Conservation (phyloP, 805 yeast genomes). For the Zygosaccharomyces bailii region DNA sequence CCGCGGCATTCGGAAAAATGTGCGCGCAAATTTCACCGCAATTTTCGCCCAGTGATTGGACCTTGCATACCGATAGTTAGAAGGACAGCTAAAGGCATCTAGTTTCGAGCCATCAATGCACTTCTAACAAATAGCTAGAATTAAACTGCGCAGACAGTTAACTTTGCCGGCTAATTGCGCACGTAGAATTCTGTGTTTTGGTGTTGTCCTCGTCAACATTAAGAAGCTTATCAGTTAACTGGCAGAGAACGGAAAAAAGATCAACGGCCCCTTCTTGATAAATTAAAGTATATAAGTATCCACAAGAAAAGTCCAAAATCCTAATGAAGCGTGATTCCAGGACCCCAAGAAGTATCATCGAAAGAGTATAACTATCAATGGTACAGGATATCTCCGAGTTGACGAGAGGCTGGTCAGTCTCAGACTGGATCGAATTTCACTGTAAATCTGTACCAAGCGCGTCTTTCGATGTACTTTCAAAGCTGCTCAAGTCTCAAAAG, state of each 20-base stretch:
- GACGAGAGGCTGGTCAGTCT: constrained; percentile 68
- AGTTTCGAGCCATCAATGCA: constrained; percentile 1
- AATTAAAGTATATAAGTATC: not conserved
- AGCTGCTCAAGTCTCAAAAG: constrained; percentile 47
- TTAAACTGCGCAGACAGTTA: constrained; percentile 1
- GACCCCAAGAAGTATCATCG: not conserved
- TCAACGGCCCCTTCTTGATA: not conserved
- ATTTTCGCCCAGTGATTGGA: constrained; percentile 4
- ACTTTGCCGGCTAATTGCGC: constrained; percentile 6
- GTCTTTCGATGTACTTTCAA: constrained; percentile 49
- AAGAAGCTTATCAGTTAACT: constrained; percentile 4
- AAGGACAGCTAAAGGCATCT: not conserved
- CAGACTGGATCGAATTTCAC: constrained; percentile 76
- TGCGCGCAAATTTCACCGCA: constrained; percentile 5
- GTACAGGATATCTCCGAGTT: constrained; percentile 6
- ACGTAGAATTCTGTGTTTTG: not conserved
- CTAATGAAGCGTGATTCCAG: not conserved
- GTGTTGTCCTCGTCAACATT: not conserved
- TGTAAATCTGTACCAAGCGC: constrained; percentile 54
- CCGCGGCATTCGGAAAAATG: not conserved
- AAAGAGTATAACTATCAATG: not conserved
- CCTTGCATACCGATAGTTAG: not conserved
- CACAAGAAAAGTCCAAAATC: not conserved
- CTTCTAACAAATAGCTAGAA: not conserved
- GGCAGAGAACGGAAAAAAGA: not conserved